Conservation (phyloP, 73 alveolate genomes). For the Tetrahymena borealis region DNA sequence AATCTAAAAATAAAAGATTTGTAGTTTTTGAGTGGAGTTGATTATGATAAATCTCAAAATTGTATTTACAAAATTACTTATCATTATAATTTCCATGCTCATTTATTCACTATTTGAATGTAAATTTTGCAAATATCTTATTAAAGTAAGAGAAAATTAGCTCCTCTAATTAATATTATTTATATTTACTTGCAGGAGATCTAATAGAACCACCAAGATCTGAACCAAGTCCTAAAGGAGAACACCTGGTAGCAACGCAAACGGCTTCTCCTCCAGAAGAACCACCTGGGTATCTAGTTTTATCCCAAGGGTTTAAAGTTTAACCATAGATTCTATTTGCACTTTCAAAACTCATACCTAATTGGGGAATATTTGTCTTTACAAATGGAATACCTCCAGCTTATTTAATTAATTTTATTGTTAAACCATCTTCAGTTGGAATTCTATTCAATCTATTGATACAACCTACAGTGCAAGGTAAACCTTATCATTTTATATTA, state of each 20-base stretch:
- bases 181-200: slow-evolving; percentile 32
- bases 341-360: slow-evolving; percentile 57
- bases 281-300: slow-evolving; percentile 73
- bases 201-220: slow-evolving; percentile 76
- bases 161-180: not conserved
- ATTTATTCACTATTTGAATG: too few relatives aligned
- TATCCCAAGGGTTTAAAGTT: slow-evolving; percentile 62
- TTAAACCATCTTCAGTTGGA: slow-evolving; percentile 50
- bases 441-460: not conserved
- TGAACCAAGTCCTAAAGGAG: slow-evolving; percentile 63
- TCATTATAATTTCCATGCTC: too few relatives aligned
- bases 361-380: slow-evolving; percentile 64
- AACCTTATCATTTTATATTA: not conserved
- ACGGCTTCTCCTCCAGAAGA: slow-evolving; percentile 86
- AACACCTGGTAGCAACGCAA: slow-evolving; percentile 49
- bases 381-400: slow-evolving; percentile 81
- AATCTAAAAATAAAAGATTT: too few relatives aligned
- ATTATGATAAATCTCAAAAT: too few relatives aligned
- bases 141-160: not conserved
- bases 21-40: too few relatives aligned
- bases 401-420: slow-evolving; percentile 31
- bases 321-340: slow-evolving; percentile 61
- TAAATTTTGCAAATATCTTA: not conserved
- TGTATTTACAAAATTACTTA: too few relatives aligned
- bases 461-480: not conserved